Conservation (phyloP, 495 filamentous ascomycete species). For the Patellaria atrata region DNA sequence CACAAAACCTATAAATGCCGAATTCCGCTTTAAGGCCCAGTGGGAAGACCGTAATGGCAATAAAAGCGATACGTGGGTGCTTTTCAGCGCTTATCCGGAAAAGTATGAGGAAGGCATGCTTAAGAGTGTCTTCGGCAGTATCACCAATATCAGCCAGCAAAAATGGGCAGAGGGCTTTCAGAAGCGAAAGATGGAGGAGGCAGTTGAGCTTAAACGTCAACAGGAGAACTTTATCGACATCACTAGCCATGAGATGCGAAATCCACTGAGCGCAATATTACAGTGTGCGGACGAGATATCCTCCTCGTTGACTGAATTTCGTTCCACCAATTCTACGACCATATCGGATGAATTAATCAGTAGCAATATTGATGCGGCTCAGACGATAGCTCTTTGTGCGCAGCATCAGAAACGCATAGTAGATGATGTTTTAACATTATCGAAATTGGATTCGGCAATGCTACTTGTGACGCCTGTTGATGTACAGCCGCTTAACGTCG, state of each 20-base stretch:
- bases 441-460: constrained; percentile 68
- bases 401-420: constrained; percentile 71
- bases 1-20: constrained; percentile 41
- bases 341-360: constrained; percentile 34
- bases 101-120: constrained; percentile 39
- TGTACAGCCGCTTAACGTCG: constrained; percentile 50
- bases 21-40: constrained; percentile 56
- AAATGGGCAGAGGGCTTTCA: constrained; percentile 46
- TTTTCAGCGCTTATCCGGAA: constrained; percentile 58
- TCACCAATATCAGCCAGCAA: constrained; percentile 32
- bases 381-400: constrained; percentile 62
- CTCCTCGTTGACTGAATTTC: constrained; percentile 35
- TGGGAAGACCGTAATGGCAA: constrained; percentile 44
- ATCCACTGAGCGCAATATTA: constrained; percentile 66
- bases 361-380: constrained; percentile 51
- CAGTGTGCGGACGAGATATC: constrained; percentile 71
- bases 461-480: constrained; percentile 53
- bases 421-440: constrained; percentile 64
- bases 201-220: constrained; percentile 31
- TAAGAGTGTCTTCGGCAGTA: constrained; percentile 52
- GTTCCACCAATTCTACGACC: constrained; percentile 9
- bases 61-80: constrained; percentile 50
- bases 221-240: constrained; percentile 77
- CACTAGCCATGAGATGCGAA: constrained; percentile 77
- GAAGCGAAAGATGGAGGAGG: constrained; percentile 35